Conservation (phyloP, 1,139 yeast species). For the Debaryomycetaceae sp. region DNA sequence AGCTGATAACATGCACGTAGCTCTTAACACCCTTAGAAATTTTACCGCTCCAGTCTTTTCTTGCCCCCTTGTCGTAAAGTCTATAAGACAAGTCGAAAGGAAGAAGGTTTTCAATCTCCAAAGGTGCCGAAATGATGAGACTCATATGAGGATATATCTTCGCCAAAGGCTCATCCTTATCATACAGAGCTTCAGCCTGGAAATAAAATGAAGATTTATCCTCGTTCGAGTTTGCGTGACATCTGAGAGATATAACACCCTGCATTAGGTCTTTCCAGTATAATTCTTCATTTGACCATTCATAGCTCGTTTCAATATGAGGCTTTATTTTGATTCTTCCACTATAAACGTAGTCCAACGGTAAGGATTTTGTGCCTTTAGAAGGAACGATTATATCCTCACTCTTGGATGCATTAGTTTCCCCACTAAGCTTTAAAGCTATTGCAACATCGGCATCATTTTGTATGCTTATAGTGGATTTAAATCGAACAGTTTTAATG, state of each 20-base stretch:
- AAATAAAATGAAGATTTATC: slow-evolving; percentile 56
- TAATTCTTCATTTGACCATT: slow-evolving; percentile 63
- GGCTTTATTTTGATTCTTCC: slow-evolving; percentile 64
- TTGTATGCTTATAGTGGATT: slow-evolving; percentile 69
- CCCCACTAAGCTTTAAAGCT: slow-evolving; percentile 30
- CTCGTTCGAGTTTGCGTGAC: slow-evolving; percentile 40
- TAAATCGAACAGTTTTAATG: slow-evolving; percentile 69
- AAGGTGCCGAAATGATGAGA: slow-evolving; percentile 77
- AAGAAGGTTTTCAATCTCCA: slow-evolving; percentile 77
- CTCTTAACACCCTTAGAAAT: slow-evolving; percentile 63
- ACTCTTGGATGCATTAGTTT: slow-evolving; percentile 8
- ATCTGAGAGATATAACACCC: slow-evolving; percentile 55
- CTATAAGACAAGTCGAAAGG: slow-evolving; percentile 80
- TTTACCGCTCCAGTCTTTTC: slow-evolving; percentile 63
- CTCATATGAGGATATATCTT: slow-evolving; percentile 82
- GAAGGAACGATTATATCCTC: slow-evolving; percentile 45
- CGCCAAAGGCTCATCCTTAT: slow-evolving; percentile 63
- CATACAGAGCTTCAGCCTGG: slow-evolving; percentile 69
- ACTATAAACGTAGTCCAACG: slow-evolving; percentile 65
- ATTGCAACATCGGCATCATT: slow-evolving; percentile 71
- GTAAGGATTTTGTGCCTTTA: slow-evolving; percentile 59
- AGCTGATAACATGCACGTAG: slow-evolving; percentile 77
- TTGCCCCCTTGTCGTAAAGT: slow-evolving; percentile 73
- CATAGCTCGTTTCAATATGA: slow-evolving; percentile 45
- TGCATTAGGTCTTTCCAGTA: slow-evolving; percentile 63